phyloP scores from a whole-genome alignment of 306 rosid species.

The Hippophae rhamnoides region DNA sequence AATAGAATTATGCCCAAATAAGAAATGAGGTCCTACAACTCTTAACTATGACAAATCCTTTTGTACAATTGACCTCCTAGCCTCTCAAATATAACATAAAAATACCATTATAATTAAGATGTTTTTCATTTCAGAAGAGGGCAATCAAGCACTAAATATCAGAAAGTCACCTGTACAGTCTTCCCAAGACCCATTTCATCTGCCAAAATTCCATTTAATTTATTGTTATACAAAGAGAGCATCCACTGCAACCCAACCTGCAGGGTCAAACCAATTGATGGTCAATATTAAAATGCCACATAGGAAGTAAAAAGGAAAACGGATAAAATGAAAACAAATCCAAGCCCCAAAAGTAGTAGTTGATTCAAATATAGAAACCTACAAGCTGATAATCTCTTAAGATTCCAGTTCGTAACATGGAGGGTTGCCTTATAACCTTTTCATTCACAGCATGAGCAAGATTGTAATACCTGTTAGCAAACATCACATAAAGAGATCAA shows the following conservation, averaged over 20 bases:
- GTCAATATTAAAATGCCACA: background rate
- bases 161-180: slow-evolving; percentile 79
- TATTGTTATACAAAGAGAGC: slow-evolving; percentile 97
- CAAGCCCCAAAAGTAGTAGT: slow-evolving; percentile 3
- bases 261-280: slow-evolving; percentile 8
- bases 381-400: slow-evolving; percentile 98
- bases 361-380: slow-evolving; percentile 30
- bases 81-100: slow-evolving; percentile 1
- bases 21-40: too few species aligned
- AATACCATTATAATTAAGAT: background rate
- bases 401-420: slow-evolving; percentile 86
- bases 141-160: slow-evolving; percentile 5
- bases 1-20: too few species aligned
- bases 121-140: background rate
- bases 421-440: slow-evolving; percentile 75
- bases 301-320: background rate
- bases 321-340: slow-evolving; percentile 2
- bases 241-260: slow-evolving; percentile 99
- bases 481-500: slow-evolving; percentile 14
- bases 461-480: slow-evolving; percentile 66
- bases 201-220: slow-evolving; percentile 91
- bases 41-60: slow-evolving; percentile 10
- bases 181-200: slow-evolving; percentile 99
- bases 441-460: slow-evolving; percentile 99
- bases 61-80: background rate